phyloP scores from a whole-genome alignment of 768 basidiomycete species.

The Pisolithus tinctorius region DNA sequence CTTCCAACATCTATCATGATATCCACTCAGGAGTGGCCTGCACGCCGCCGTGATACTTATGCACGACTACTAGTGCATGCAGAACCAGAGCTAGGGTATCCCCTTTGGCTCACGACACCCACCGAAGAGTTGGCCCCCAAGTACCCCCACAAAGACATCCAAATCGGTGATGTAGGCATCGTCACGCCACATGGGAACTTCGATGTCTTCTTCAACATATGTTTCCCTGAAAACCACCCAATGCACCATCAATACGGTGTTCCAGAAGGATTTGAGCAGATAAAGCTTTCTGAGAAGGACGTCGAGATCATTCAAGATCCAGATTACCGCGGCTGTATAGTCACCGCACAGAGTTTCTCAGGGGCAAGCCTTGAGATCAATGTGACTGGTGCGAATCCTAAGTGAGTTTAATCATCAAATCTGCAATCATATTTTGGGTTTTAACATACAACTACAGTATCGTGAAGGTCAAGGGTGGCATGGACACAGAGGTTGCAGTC shows the following conservation, averaged over 20 bases:
- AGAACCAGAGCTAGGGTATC: slow-evolving; percentile 18
- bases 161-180: slow-evolving; percentile 30
- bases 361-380: not conserved
- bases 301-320: not conserved
- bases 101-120: slow-evolving; percentile 25
- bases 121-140: slow-evolving; percentile 13
- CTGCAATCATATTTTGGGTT: not conserved
- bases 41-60: slow-evolving; percentile 5
- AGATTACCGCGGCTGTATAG: not conserved
- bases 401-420: not conserved
- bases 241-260: slow-evolving; percentile 17
- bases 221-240: slow-evolving; percentile 21
- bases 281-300: slow-evolving; percentile 5
- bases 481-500: slow-evolving; percentile 17
- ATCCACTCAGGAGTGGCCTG: no score
- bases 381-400: not conserved
- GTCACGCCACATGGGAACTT: slow-evolving; percentile 20
- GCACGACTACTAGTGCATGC: slow-evolving; percentile 7
- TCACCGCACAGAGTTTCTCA: not conserved
- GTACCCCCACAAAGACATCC: slow-evolving; percentile 20
- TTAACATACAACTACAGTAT: no score
- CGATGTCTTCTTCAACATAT: slow-evolving; percentile 29
- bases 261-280: slow-evolving; percentile 17
- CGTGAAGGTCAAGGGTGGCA: not conserved
- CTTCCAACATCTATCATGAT: no score